Conservation (phyloP, 108 stramenopile species). For the Phaeodactylum tricornutum region DNA sequence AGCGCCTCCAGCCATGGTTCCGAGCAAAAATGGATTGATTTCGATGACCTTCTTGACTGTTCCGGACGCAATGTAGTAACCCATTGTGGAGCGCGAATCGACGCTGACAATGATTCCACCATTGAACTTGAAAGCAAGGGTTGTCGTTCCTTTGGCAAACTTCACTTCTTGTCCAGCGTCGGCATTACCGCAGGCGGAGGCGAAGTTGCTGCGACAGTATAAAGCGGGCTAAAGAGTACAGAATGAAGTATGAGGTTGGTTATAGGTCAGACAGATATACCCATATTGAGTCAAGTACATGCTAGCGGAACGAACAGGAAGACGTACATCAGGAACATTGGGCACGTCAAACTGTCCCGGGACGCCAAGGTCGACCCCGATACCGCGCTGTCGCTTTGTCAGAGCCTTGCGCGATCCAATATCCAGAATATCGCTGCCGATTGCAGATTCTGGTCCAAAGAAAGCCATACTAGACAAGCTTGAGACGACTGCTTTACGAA, state of each 20-base stretch:
- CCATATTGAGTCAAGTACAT: too few species aligned
- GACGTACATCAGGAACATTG: constrained; percentile 67
- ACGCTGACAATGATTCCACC: constrained; percentile 92
- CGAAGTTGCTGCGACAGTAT: constrained; percentile 81
- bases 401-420: constrained; percentile 66
- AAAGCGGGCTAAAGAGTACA: constrained; percentile 64
- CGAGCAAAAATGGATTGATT: constrained; percentile 98
- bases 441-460: too few species aligned
- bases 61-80: constrained; percentile 93
- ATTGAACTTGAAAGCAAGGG: constrained; percentile 98
- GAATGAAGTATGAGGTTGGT: too few species aligned
- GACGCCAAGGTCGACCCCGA: constrained; percentile 22
- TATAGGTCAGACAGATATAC: too few species aligned
- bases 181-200: constrained; percentile 73
- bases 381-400: constrained; percentile 29
- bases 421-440: constrained; percentile 64
- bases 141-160: constrained; percentile 98
- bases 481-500: too few species aligned
- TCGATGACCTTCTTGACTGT: constrained; percentile 99
- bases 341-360: constrained; percentile 64
- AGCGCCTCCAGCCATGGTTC: constrained; percentile 99
- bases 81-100: constrained; percentile 98
- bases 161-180: constrained; percentile 75
- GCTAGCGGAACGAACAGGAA: too few species aligned
- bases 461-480: too few species aligned